Evolutionary conservation across 768 basidiomycete genomes (phyloP), one percentile per base, ranked within the genome.

Genomic region (Boletus rufocinnamomeus): DNA sequence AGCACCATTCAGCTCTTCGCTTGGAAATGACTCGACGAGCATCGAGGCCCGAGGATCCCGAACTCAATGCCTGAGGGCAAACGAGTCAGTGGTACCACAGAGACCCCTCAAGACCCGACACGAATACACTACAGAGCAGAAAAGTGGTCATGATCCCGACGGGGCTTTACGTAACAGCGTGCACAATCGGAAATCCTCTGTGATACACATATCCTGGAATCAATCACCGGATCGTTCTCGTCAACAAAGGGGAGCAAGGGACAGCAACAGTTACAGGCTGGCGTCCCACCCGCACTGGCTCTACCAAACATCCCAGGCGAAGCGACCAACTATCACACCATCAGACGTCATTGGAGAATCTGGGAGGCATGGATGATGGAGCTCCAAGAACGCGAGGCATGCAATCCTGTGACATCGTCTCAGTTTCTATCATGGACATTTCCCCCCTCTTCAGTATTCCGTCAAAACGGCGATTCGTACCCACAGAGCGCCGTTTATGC

Each of bases 391-490:
- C 54, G 32, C 54, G 54, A 57, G 56, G 56, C 56, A 19, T 28
- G 38, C 25, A 28, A 28, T 28, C 50, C 27, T 40, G 37, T 7
- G 50, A 6, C 23, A 51, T 37, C 27, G 35, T 35, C 37, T 32
- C 52, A 38, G 23, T 43, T 57, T 44, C 53, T 32, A 17, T 57
- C 52, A 23, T 27, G 23, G 37, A 16, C 28, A 17, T 27, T 14
- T 25, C 48, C 13, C 27, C 27, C 25, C 30, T 3, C 32, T 34
- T 16, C 50, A 27, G 10, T 25, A 51, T 27, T 5, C 27, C 34
- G 17, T 56, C 56, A 44, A 57, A 17, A 45, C 54, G 57, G 57
- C 57, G 57, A 57, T 57, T 57, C 21, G 28, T 6, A 7, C 25
- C 14, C 11, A 38, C 19, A 8, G 13, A 30, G 11, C 4, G 47